Evolutionary conservation across 208 protist genomes (phyloP).

Genomic region (Acanthamoeba royreba): DNA sequence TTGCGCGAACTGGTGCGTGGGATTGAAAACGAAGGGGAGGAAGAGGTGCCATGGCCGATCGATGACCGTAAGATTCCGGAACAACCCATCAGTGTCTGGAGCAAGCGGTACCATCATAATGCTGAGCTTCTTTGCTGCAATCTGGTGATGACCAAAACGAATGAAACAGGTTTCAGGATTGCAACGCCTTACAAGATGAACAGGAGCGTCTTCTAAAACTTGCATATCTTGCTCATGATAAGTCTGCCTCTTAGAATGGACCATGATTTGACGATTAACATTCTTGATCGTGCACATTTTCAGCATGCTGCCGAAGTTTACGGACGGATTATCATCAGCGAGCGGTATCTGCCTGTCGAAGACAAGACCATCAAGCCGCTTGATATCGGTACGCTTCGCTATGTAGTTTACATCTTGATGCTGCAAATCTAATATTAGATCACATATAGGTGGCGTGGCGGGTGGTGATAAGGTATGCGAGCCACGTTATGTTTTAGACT

Average conservation of each 20-base stretch:
- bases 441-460: neutral
- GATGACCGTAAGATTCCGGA: neutral
- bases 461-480: slow-evolving; percentile 46
- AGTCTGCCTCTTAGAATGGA: neutral
- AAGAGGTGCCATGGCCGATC: neutral
- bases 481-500: no score
- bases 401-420: neutral
- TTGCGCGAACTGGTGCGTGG: neutral
- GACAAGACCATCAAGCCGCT: slow-evolving; percentile 46
- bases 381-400: neutral
- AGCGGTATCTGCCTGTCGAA: slow-evolving; percentile 31
- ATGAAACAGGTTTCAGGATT: neutral
- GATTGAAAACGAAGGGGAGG: neutral
- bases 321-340: slow-evolving; percentile 48
- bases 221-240: slow-evolving; percentile 41
- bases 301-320: slow-evolving; percentile 50
- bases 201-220: neutral
- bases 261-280: neutral
- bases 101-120: neutral
- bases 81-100: slow-evolving; percentile 34
- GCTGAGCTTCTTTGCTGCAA: neutral
- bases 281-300: neutral
- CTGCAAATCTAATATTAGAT: neutral
- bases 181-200: neutral
- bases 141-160: neutral